Percentiles rank a stretch among this genome's conserved stretches.
These are phyloP conservation scores for Salmacisia buchloeana DNA, from an alignment of 1,284 basidiomycete species.

Conservation along the genomic window DNA sequence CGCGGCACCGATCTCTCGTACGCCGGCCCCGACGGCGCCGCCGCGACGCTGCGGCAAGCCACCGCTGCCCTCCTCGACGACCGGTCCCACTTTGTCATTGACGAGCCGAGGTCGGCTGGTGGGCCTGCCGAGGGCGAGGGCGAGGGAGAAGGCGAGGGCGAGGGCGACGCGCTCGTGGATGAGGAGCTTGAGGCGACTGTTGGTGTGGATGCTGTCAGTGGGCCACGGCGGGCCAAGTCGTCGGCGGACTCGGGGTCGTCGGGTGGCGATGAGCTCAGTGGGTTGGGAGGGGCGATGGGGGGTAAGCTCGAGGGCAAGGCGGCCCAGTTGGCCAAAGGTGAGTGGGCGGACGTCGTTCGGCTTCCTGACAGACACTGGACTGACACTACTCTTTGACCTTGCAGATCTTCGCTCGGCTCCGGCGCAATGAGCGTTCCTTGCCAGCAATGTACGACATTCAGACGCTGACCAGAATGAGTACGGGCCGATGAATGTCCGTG, in stretches of 20 bases:
- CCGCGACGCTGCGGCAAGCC: neutral
- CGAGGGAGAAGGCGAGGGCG: neutral
- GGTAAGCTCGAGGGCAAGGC: constrained; percentile 1
- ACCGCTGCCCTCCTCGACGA: constrained; percentile 5
- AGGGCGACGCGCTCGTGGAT: neutral
- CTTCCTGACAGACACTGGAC: neutral
- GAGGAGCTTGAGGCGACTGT: neutral
- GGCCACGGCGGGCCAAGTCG: neutral
- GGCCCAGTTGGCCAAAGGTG: neutral
- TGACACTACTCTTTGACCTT: neutral
- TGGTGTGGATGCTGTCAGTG: neutral
- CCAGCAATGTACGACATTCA: too few species aligned
- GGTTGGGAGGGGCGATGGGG: neutral
- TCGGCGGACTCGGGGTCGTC: too few species aligned
- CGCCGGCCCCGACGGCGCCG: constrained; percentile 2
- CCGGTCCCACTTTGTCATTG: constrained; percentile 10
- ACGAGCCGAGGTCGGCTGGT: neutral
- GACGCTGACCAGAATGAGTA: too few species aligned
- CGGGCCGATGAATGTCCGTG: too few species aligned
- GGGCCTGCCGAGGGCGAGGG: neutral
- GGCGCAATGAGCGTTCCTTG: too few species aligned
- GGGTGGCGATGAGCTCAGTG: neutral
- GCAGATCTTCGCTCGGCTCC: neutral
- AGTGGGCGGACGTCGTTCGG: too few species aligned
- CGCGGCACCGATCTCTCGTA: neutral